Evolutionary conservation across 2,329 filamentous ascomycete genomes (phyloP).

Genomic region (Phoma herbarum): DNA sequence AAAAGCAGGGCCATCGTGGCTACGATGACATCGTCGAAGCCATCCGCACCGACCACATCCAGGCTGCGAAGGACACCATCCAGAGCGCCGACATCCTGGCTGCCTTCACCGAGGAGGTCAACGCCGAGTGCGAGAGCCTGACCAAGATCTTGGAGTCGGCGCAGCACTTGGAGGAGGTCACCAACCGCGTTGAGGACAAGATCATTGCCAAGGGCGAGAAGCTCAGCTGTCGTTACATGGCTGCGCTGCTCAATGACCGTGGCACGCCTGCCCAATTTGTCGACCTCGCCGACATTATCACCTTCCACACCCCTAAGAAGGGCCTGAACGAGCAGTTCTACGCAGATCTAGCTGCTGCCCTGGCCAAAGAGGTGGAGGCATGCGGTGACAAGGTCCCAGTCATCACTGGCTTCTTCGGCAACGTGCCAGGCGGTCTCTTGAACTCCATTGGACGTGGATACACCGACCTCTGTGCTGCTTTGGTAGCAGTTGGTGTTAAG

Average conservation of each 20-base stretch:
- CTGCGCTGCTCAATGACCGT: constrained; percentile 79
- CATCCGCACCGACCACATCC: constrained; percentile 83
- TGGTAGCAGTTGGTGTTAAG: constrained; percentile 87
- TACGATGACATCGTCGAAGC: constrained; percentile 80
- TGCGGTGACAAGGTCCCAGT: constrained; percentile 58
- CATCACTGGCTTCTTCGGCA: constrained; percentile 91
- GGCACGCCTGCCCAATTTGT: constrained; percentile 88
- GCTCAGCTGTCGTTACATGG: constrained; percentile 91
- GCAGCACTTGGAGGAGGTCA: constrained; percentile 64
- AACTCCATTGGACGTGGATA: constrained; percentile 94
- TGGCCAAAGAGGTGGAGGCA: constrained; percentile 55
- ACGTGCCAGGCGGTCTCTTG: constrained; percentile 88
- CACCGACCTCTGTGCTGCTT: constrained; percentile 92
- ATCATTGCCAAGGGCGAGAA: constrained; percentile 97
- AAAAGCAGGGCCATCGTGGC: constrained; percentile 55
- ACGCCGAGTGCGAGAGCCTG: constrained; percentile 81
- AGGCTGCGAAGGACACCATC: constrained; percentile 68
- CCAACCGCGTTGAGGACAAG: constrained; percentile 65
- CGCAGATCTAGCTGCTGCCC: constrained; percentile 51
- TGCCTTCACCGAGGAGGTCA: constrained; percentile 71
- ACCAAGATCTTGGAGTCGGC: constrained; percentile 75
- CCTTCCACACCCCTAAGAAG: constrained; percentile 61
- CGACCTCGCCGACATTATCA: constrained; percentile 83
- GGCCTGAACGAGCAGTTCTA: constrained; percentile 59
- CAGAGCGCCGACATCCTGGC: constrained; percentile 54